Percentiles rank a stretch among this genome's conserved stretches.
Conservation (phyloP, 2,329 filamentous ascomycete species). For the Aspergillus fischeri region DNA sequence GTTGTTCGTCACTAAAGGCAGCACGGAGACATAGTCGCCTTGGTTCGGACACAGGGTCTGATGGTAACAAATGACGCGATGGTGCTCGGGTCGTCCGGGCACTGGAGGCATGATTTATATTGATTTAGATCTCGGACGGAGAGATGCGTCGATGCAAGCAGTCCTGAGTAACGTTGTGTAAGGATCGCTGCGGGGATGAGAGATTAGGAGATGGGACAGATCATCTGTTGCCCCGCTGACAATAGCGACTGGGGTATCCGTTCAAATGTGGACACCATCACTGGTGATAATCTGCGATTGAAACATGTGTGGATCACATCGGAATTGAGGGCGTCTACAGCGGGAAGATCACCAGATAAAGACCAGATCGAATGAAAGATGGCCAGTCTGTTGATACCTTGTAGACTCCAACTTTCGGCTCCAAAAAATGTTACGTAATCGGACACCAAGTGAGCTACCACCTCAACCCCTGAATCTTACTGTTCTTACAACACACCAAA, state of each 20-base stretch:
- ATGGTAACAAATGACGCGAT: constrained; percentile 51
- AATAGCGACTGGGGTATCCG: not conserved
- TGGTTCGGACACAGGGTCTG: constrained; percentile 59
- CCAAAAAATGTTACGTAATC: too few relatives aligned
- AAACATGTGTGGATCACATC: not conserved
- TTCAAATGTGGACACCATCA: not conserved
- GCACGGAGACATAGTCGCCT: constrained; percentile 55
- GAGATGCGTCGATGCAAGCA: not conserved
- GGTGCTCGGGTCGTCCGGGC: constrained; percentile 22
- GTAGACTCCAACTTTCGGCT: not conserved
- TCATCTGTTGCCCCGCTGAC: not conserved
- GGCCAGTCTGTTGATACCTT: not conserved
- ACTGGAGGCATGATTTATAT: constrained; percentile 37
- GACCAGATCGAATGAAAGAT: not conserved
- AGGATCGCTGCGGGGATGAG: not conserved
- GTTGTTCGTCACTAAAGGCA: constrained; percentile 56
- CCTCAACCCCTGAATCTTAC: too few relatives aligned
- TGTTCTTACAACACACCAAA: too few relatives aligned
- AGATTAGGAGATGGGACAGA: too few relatives aligned
- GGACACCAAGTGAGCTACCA: too few relatives aligned
- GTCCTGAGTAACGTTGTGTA: not conserved
- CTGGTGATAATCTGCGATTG: not conserved
- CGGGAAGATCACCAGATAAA: not conserved
- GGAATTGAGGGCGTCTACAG: not conserved
- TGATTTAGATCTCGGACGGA: not conserved